A percentile compares a stretch with the other conserved stretches of the same genome.
Conservation (phyloP, 768 basidiomycete species). For the Lactarius deliciosus region DNA sequence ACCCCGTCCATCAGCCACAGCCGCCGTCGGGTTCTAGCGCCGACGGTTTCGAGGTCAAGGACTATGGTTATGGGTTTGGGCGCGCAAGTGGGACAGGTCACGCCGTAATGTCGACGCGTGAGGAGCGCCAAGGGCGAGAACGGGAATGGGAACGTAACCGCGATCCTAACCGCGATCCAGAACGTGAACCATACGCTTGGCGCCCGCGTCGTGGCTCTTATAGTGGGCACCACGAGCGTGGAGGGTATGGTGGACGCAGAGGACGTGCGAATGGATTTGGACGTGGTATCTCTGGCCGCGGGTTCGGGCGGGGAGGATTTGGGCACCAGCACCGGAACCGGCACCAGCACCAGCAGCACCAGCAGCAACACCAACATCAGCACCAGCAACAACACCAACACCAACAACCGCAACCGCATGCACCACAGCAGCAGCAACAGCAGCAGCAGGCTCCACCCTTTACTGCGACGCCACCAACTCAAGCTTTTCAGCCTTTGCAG, state of each 20-base stretch:
- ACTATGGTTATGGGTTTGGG: constrained; percentile 68
- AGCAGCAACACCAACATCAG: not conserved
- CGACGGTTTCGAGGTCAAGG: constrained; percentile 53
- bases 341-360: constrained; percentile 4
- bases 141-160: constrained; percentile 36
- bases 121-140: constrained; percentile 33
- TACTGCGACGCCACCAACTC: constrained; percentile 25
- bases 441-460: constrained; percentile 18
- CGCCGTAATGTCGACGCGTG: constrained; percentile 35
- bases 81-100: constrained; percentile 41
- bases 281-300: constrained; percentile 30
- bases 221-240: constrained; percentile 26
- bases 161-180: constrained; percentile 30
- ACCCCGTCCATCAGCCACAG: constrained; percentile 22
- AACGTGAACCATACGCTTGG: constrained; percentile 30
- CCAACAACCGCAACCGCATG: constrained; percentile 8
- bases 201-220: constrained; percentile 40
- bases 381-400: constrained; percentile 18
- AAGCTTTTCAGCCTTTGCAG: constrained; percentile 31
- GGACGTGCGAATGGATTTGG: constrained; percentile 34
- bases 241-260: constrained; percentile 27
- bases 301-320: constrained; percentile 22
- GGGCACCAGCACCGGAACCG: constrained; percentile 10
- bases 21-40: constrained; percentile 29
- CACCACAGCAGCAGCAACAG: not conserved